phyloP scores from a whole-genome alignment of 192 early-diverging fungal genomes.

The Coemansia umbellata region DNA sequence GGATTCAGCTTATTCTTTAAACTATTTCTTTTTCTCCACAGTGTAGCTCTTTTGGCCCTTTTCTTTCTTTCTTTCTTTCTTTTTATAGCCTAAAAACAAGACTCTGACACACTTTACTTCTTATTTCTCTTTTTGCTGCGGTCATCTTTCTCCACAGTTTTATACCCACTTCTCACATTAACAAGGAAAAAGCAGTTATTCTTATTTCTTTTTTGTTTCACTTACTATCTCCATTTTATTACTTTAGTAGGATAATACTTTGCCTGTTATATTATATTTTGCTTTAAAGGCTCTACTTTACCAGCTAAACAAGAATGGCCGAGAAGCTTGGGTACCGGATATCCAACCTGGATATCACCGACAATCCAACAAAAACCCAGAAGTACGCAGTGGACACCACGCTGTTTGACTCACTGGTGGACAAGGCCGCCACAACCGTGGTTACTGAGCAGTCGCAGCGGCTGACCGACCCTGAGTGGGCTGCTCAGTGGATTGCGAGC shows the following conservation, averaged over 20 bases:
- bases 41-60: no score
- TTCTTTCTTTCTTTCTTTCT: background rate
- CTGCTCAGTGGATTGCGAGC: constrained; percentile 35
- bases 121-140: background rate
- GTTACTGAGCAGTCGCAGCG: constrained; percentile 43
- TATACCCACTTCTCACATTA: background rate
- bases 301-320: constrained; percentile 9
- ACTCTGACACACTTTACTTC: background rate
- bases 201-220: background rate
- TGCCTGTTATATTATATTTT: no score
- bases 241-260: no score
- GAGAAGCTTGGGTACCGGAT: constrained; percentile 21
- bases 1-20: no score
- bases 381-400: constrained; percentile 46
- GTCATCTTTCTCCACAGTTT: background rate
- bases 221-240: background rate
- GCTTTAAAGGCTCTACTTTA: no score
- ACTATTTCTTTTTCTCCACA: no score
- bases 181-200: no score
- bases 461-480: constrained; percentile 38
- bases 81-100: background rate
- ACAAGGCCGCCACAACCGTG: constrained; percentile 18
- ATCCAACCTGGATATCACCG: constrained; percentile 8
- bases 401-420: constrained; percentile 42
- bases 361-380: background rate